Conservation (phyloP, 2,329 filamentous ascomycete species). For the Sphaerulina populicola region DNA sequence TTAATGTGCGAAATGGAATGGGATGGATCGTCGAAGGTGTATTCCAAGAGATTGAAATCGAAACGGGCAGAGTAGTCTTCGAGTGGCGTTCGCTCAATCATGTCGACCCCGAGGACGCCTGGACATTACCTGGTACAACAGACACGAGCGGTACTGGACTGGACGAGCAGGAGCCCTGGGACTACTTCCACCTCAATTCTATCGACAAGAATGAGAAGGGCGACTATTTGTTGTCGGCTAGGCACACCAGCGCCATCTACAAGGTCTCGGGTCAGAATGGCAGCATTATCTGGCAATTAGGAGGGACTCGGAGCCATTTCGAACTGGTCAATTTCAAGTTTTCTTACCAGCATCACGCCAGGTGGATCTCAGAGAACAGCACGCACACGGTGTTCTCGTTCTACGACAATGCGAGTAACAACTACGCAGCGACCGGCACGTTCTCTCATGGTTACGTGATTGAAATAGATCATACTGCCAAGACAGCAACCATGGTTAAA, state of each 20-base stretch:
- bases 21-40: conserved; percentile 47
- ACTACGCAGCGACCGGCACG: conserved; percentile 35
- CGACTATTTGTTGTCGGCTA: conserved; percentile 44
- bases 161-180: conserved; percentile 42
- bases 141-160: conserved; percentile 43
- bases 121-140: conserved; percentile 39
- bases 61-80: conserved; percentile 49
- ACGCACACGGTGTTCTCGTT: conserved; percentile 46
- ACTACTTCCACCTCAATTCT: conserved; percentile 50
- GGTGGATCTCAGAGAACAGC: conserved; percentile 40
- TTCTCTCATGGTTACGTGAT: conserved; percentile 43
- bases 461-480: conserved; percentile 37
- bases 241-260: conserved; percentile 41
- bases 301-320: conserved; percentile 44
- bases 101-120: conserved; percentile 43
- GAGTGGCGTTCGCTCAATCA: conserved; percentile 54
- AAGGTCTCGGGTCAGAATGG: conserved; percentile 42
- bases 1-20: conserved; percentile 36
- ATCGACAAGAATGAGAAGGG: conserved; percentile 44
- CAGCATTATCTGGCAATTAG: conserved; percentile 44
- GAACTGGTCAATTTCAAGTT: conserved; percentile 42
- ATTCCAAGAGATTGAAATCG: conserved; percentile 49
- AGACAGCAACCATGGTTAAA: conserved; percentile 41
- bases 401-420: conserved; percentile 48
- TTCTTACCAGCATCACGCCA: conserved; percentile 48